These are phyloP conservation scores for Chaetoceros tenuissimus DNA, from an alignment of 108 stramenopile species.

Conservation along the genomic window DNA sequence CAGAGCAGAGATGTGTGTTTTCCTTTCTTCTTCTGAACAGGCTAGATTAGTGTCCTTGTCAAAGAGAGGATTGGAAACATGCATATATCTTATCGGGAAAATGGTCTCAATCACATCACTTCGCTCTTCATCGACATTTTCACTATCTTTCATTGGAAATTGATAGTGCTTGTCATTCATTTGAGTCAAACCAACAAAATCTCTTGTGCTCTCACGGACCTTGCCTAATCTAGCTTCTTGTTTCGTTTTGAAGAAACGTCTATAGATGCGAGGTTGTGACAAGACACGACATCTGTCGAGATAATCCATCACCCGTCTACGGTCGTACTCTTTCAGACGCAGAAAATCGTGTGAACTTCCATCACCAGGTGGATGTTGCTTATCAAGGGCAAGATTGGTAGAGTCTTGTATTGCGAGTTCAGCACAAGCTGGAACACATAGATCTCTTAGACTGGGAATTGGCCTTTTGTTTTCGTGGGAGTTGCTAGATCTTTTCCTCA, in stretches of 20 bases:
- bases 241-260: slow-evolving; percentile 58
- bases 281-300: slow-evolving; percentile 61
- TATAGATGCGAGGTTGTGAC: slow-evolving; percentile 58
- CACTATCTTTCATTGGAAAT: slow-evolving; percentile 26
- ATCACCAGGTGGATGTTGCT: slow-evolving; percentile 71
- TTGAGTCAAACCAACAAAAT: slow-evolving; percentile 71
- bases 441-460: slow-evolving; percentile 68
- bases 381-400: slow-evolving; percentile 49
- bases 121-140: neutral
- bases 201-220: slow-evolving; percentile 45
- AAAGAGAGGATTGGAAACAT: slow-evolving; percentile 57
- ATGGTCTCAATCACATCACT: neutral
- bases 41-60: slow-evolving; percentile 8
- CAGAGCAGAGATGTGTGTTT: slow-evolving; percentile 44
- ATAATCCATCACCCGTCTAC: slow-evolving; percentile 59
- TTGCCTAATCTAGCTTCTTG: slow-evolving; percentile 44
- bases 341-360: slow-evolving; percentile 51
- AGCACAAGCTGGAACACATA: slow-evolving; percentile 67
- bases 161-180: slow-evolving; percentile 77
- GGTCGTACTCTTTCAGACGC: slow-evolving; percentile 41
- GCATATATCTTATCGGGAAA: slow-evolving; percentile 36
- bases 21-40: slow-evolving; percentile 31
- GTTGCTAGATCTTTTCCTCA: slow-evolving; percentile 6
- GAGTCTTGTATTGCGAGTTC: slow-evolving; percentile 53
- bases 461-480: slow-evolving; percentile 19